Evolutionary conservation across 2,329 filamentous ascomycete species (phyloP), one percentile per base, ranked within the genome.

Genomic region (Scytalidium lignicola): DNA sequence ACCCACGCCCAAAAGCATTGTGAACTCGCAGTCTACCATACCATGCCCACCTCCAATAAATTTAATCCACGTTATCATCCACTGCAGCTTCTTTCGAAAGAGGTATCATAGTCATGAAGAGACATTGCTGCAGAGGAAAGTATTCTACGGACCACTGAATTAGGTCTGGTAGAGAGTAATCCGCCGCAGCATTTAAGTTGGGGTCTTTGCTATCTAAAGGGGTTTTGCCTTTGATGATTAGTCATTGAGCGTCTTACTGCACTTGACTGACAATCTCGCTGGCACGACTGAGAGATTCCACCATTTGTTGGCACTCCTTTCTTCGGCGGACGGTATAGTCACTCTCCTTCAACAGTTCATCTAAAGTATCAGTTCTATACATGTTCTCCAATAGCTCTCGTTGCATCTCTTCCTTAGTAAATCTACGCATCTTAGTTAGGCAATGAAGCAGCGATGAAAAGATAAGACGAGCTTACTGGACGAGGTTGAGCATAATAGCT

Each of bases 271-370:
- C 93, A 72, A 99, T 97, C 76, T 99, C 93, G 70, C 85, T 93
- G 50, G 93, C 93, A 70, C 88, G 86, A 59, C 79, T 74, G 64
- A 99, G 76, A 48, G 88, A 95, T 71, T 99, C 93, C 46, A 99
- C 93, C 93, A 99, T 99, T 72, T 96, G 90, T 72, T 95, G 90
- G 72, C 93, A 99, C 71, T 99, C 93, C 78, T 99, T 99, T 68
- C 93, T 82, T 69, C 93, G 80, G 62, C 92, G 83, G 63, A 95
- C 79, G 3, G 93, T 99, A 77, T 96, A 97, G 70, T 99, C 93
- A 66, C 89, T 95, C 73, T 99, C 93, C 79, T 96, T 96, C 57
- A 99, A 84, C 57, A 99, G 76, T 54, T 96, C 91, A 59, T 99
- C 93, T 22, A 96, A 79, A 61, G 92, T 88, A 66, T 88, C 85